Evolutionary conservation across 805 yeast genomes (phyloP).

Genomic region (Saccharomycopsis amapae): DNA sequence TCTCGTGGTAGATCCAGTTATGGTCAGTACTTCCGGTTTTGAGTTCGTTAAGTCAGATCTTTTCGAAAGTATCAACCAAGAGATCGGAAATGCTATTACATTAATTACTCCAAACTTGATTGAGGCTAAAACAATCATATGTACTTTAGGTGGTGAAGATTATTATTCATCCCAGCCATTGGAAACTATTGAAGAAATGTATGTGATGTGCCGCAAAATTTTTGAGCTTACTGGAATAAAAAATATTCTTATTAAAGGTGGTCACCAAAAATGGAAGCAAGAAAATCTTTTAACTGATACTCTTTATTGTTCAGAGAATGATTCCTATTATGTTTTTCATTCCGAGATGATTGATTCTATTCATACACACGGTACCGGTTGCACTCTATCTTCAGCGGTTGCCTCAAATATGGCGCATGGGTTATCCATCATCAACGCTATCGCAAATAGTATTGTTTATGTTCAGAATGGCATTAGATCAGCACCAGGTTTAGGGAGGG

Average conservation of each 20-base stretch:
- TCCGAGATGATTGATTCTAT: slow-evolving; percentile 40
- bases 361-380: slow-evolving; percentile 86
- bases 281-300: slow-evolving; percentile 41
- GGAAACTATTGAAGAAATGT: slow-evolving; percentile 34
- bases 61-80: slow-evolving; percentile 36
- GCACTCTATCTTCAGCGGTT: slow-evolving; percentile 77
- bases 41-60: slow-evolving; percentile 43
- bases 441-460: slow-evolving; percentile 52
- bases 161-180: slow-evolving; percentile 22
- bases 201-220: slow-evolving; percentile 34
- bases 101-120: slow-evolving; percentile 69
- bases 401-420: slow-evolving; percentile 68
- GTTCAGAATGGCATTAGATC: slow-evolving; percentile 57
- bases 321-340: slow-evolving; percentile 36
- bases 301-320: slow-evolving; percentile 38
- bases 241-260: slow-evolving; percentile 70
- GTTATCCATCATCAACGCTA: slow-evolving; percentile 37
- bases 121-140: slow-evolving; percentile 48
- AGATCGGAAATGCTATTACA: slow-evolving; percentile 45
- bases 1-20: slow-evolving; percentile 74
- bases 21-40: slow-evolving; percentile 76
- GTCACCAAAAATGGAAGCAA: slow-evolving; percentile 41
- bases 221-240: slow-evolving; percentile 35
- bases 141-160: slow-evolving; percentile 27
- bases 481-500: slow-evolving; percentile 23